Conservation (phyloP, 78 protist species). For the Goniomonas avonlea region DNA sequence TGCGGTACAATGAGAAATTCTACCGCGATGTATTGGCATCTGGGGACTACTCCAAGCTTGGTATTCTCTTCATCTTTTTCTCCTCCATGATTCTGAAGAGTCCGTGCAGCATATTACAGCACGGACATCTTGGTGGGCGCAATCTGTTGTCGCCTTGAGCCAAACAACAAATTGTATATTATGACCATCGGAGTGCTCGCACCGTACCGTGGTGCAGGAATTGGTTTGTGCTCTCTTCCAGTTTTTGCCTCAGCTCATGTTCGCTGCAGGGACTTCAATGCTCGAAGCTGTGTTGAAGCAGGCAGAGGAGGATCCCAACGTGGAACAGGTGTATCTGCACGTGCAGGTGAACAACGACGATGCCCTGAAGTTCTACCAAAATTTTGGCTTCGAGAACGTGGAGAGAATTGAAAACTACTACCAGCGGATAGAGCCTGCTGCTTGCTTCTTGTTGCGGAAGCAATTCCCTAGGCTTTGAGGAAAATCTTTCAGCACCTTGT, state of each 20-base stretch:
- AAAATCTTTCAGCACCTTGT: too few species aligned
- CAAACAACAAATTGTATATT: not conserved
- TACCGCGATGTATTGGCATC: not conserved
- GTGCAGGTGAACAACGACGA: constrained; percentile 5
- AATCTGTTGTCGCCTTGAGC: constrained; percentile 11
- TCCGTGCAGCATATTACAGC: not conserved
- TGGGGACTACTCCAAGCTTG: constrained; percentile 5
- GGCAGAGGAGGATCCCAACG: not conserved
- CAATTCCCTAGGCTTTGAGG: too few species aligned
- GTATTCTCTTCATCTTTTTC: not conserved
- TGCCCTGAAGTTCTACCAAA: constrained; percentile 9
- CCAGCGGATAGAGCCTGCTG: constrained; percentile 23
- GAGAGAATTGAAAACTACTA: constrained; percentile 12
- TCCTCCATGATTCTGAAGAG: not conserved
- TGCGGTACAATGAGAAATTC: constrained; percentile 16
- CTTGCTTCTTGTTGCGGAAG: too few species aligned
- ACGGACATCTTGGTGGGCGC: constrained; percentile 19
- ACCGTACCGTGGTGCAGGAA: constrained; percentile 6
- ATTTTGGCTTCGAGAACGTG: not conserved
- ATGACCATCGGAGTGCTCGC: constrained; percentile 28
- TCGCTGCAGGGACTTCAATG: not conserved
- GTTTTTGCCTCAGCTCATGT: not conserved
- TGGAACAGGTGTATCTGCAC: not conserved
- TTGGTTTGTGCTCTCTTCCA: not conserved
- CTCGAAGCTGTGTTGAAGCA: not conserved